Evolutionary conservation across 225 moss, liverwort and hornwort species (phyloP).

Genomic region (Sphagnum contortum): DNA sequence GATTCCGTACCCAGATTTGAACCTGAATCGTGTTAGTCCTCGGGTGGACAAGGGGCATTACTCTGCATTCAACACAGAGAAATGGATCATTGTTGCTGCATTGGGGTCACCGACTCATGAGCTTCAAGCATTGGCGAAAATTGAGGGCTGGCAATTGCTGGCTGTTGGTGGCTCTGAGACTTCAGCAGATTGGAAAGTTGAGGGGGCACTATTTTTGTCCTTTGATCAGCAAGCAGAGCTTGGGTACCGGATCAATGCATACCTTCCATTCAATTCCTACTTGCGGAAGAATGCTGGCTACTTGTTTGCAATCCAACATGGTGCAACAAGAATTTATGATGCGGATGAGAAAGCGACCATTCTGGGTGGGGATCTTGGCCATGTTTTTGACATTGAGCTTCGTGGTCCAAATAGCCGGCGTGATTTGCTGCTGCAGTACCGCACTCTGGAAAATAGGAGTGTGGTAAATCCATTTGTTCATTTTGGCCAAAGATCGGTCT

Average conservation of each 20-base stretch:
- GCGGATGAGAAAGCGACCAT: conserved; percentile 66
- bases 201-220: conserved; percentile 61
- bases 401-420: conserved; percentile 46
- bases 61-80: conserved; percentile 32
- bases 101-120: conserved; percentile 56
- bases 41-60: conserved; percentile 60
- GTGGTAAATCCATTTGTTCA: conserved; percentile 85
- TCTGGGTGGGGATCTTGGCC: conserved; percentile 47
- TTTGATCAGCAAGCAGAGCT: conserved; percentile 56
- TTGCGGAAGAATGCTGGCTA: conserved; percentile 83
- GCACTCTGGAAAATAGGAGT: conserved; percentile 51
- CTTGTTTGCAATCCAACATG: conserved; percentile 90
- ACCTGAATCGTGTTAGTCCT: conserved; percentile 44
- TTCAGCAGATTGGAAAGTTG: conserved; percentile 69
- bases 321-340: conserved; percentile 76
- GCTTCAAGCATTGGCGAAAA: conserved; percentile 49
- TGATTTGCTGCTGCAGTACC: conserved; percentile 59
- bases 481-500: conserved; percentile 85
- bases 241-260: conserved; percentile 54
- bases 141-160: conserved; percentile 78
- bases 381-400: conserved; percentile 66
- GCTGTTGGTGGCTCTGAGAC: conserved; percentile 51
- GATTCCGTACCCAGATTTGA: conserved; percentile 60
- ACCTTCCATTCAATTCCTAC: conserved; percentile 46
- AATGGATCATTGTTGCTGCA: conserved; percentile 71